Evolutionary conservation across 768 basidiomycete genomes (phyloP).

Genomic region (Gelatoporia subvermispora): DNA sequence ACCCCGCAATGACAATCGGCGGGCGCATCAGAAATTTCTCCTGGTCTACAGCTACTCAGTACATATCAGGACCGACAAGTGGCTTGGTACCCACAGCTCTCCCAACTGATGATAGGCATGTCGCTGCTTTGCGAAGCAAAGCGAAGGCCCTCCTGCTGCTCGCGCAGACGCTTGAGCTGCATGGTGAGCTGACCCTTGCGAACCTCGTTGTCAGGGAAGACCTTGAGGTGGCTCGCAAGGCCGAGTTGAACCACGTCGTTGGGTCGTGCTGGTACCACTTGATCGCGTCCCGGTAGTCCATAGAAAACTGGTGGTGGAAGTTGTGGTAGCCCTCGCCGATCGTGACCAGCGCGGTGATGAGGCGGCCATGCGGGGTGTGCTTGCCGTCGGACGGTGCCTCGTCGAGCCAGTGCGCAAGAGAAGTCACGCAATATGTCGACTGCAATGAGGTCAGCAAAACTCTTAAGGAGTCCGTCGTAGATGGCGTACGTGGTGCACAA

Average conservation of each 20-base stretch:
- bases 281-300: slow-evolving; percentile 97
- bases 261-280: slow-evolving; percentile 93
- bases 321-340: slow-evolving; percentile 98
- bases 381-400: slow-evolving; percentile 93
- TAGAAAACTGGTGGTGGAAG: slow-evolving; percentile 96
- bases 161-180: slow-evolving; percentile 83
- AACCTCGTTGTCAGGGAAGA: slow-evolving; percentile 69
- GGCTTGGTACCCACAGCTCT: slow-evolving; percentile 55
- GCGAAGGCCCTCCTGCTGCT: slow-evolving; percentile 65
- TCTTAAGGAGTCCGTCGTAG: slow-evolving; percentile 1
- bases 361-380: slow-evolving; percentile 86
- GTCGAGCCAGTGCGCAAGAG: slow-evolving; percentile 94
- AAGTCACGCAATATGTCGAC: slow-evolving; percentile 97
- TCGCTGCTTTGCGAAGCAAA: slow-evolving; percentile 80
- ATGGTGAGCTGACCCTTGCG: slow-evolving; percentile 90
- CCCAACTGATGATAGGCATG: slow-evolving; percentile 82
- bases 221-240: slow-evolving; percentile 55
- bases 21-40: slow-evolving; percentile 76
- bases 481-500: slow-evolving; percentile 79
- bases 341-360: slow-evolving; percentile 84
- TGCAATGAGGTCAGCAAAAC: slow-evolving; percentile 23
- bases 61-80: not conserved
- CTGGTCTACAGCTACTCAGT: slow-evolving; percentile 46
- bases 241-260: slow-evolving; percentile 85
- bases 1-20: slow-evolving; percentile 82